Evolutionary conservation across 352 stramenopile genomes (phyloP), one percentile per base, ranked within the genome.

Genomic region (Globisporangium alternatum): DNA sequence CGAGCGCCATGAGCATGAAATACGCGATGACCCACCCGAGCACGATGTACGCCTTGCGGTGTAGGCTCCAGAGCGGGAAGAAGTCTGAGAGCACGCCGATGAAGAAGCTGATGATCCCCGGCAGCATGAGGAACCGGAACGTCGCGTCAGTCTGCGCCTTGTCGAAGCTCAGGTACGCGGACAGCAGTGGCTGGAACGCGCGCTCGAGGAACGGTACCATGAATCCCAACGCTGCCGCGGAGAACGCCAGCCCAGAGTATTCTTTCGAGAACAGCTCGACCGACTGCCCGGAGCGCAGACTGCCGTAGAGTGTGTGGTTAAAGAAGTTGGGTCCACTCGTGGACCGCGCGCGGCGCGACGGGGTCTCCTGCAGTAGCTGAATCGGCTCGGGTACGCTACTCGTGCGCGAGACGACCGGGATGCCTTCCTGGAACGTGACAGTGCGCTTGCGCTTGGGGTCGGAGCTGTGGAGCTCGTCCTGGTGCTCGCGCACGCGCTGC

Each of bases 31-130:
- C 73, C 83, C 81, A 93, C 8, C 81, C 83, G 45, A 79, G 75
- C 22, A 91, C 63, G 68, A 93, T 91, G 69, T 91, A 93, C 22
- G 80, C 81, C 69, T 93, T 93, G 30, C 84, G 81, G 21, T 91
- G 81, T 28, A 91, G 84, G 52, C 64, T 83, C 74, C 80, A 86
- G 13, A 93, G 70, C 65, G 84, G 84, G 52, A 90, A 93, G 41
- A 89, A 91, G 66, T 93, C 84, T 1, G 84, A 93, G n/a, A 90
- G 31, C 19, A 90, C 54, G 12, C 84, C 84, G 62, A 93, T 89
- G 47, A 93, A 85, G 56, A 93, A 87, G 67, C 80, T 90, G 43
- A 79, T 44, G 25, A 88, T 70, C 2, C 81, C 80, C 0, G 81
- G 82, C 0, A 93, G 62, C 35, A 78, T 73, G 22, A 91, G 62